phyloP scores from a whole-genome alignment of 2,329 filamentous ascomycete genomes.

The Podosphaera xanthii region DNA sequence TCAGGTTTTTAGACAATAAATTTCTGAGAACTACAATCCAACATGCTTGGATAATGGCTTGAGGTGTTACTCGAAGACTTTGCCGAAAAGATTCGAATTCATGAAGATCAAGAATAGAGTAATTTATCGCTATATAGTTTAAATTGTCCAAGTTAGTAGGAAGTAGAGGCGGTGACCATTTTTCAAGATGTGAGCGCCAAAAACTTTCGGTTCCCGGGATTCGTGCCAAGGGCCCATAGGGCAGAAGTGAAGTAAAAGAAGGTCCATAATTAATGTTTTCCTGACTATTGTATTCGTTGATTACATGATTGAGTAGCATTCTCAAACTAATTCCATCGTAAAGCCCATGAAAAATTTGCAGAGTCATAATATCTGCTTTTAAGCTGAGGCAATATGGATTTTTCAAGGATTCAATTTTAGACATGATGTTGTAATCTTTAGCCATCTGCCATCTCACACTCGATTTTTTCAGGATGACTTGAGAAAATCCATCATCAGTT shows the following conservation, averaged over 20 bases:
- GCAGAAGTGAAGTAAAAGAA: slow-evolving; percentile 41
- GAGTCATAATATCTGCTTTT: slow-evolving; percentile 20
- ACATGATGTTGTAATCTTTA: slow-evolving; percentile 8
- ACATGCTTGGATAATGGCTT: slow-evolving; percentile 52
- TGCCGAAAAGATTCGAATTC: slow-evolving; percentile 30
- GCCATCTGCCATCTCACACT: slow-evolving; percentile 22
- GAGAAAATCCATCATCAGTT: slow-evolving; percentile 54
- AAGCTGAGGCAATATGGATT: slow-evolving; percentile 10
- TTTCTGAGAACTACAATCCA: slow-evolving; percentile 42
- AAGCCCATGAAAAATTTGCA: slow-evolving; percentile 65
- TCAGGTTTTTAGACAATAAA: slow-evolving; percentile 21
- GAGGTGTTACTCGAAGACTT: slow-evolving; percentile 47
- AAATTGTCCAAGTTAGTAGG: background rate
- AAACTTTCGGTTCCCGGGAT: slow-evolving; percentile 31
- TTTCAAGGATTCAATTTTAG: slow-evolving; percentile 11
- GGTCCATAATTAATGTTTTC: slow-evolving; percentile 19
- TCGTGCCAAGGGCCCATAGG: slow-evolving; percentile 41
- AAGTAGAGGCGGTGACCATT: slow-evolving; percentile 8
- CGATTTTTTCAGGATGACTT: slow-evolving; percentile 34
- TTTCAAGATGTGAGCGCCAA: slow-evolving; percentile 27
- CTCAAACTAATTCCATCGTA: slow-evolving; percentile 69
- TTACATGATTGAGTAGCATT: slow-evolving; percentile 38
- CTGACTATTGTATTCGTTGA: slow-evolving; percentile 23
- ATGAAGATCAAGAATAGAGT: slow-evolving; percentile 18
- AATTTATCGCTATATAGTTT: slow-evolving; percentile 10